Conservation (phyloP, 2,329 filamentous ascomycete species). For the Sporothrix euskadiensis region DNA sequence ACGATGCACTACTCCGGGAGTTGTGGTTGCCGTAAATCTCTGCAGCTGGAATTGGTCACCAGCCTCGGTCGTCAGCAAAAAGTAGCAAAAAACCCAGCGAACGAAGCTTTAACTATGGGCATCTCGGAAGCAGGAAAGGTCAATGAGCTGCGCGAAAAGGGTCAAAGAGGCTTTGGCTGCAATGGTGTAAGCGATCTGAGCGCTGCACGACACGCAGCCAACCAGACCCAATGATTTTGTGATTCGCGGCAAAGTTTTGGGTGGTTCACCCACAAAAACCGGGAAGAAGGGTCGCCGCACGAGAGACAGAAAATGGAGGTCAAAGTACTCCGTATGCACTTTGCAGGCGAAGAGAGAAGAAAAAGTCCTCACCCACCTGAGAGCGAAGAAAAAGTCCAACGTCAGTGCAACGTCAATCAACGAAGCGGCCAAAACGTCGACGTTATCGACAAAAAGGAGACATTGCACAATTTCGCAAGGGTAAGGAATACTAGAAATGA, state of each 20-base stretch:
- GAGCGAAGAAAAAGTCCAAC: background rate
- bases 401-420: background rate
- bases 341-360: background rate
- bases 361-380: background rate
- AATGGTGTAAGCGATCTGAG: constrained; percentile 17
- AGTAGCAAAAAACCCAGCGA: background rate
- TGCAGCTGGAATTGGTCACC: background rate
- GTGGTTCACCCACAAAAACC: background rate
- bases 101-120: background rate
- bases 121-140: background rate
- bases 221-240: background rate
- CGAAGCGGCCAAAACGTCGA: background rate
- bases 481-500: background rate
- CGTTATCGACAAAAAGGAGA: background rate
- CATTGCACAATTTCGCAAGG: background rate
- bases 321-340: too few species aligned
- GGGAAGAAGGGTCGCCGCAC: constrained; percentile 12
- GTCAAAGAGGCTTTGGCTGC: background rate
- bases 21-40: background rate
- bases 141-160: background rate
- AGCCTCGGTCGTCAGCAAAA: background rate
- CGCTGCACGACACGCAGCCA: background rate
- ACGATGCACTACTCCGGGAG: background rate
- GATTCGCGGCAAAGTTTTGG: background rate
- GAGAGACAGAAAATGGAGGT: background rate